A percentile compares a stretch with the other conserved stretches of the same genome.
These are phyloP conservation scores for Talaromyces sp. DNA, from an alignment of 2,329 filamentous ascomycete genomes.

Conservation along the genomic window DNA sequence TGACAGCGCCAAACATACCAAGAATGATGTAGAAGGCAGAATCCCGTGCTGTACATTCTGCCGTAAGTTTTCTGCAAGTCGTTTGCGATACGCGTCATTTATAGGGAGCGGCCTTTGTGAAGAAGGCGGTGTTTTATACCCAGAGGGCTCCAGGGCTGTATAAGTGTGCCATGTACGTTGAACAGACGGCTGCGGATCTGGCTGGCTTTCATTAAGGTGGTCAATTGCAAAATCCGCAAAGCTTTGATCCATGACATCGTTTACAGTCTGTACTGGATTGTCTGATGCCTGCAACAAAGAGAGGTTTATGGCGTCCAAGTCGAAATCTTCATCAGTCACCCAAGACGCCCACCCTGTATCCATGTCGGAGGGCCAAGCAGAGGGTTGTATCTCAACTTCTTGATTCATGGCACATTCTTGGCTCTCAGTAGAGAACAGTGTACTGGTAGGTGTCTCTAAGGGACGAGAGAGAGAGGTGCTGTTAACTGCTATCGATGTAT, in stretches of 20 bases:
- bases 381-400: not conserved
- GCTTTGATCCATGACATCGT: not conserved
- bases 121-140: not conserved
- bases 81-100: not conserved
- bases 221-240: not conserved
- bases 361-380: not conserved
- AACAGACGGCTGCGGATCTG: not conserved
- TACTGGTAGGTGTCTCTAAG: not conserved
- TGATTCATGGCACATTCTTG: not conserved
- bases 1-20: not conserved
- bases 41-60: not conserved
- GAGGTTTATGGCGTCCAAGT: not conserved
- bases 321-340: not conserved
- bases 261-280: not conserved
- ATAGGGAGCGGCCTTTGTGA: not conserved
- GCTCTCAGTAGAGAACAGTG: not conserved
- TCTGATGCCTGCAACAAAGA: not conserved
- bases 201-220: not conserved
- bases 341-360: not conserved
- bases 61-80: not conserved
- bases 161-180: not conserved
- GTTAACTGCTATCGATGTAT: not conserved
- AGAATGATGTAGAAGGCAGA: not conserved
- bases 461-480: not conserved
- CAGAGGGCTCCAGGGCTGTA: not conserved